Conservation (phyloP, 495 filamentous ascomycete genomes). For the Cudoniella acicularis region DNA sequence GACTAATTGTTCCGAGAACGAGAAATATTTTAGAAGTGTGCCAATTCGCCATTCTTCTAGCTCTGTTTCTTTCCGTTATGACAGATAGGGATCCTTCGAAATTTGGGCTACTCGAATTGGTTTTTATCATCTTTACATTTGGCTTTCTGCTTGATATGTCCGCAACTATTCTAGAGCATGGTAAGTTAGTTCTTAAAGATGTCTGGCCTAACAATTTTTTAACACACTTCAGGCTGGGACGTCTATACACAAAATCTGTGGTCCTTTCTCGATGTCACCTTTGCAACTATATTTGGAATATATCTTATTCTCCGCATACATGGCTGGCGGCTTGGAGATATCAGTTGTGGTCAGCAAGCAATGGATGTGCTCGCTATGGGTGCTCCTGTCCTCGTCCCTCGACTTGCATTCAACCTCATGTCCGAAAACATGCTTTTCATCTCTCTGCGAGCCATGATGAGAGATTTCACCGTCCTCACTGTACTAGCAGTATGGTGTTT, state of each 20-base stretch:
- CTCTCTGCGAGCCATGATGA: constrained; percentile 69
- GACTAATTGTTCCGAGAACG: constrained; percentile 65
- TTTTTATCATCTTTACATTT: constrained; percentile 60
- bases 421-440: constrained; percentile 73
- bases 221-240: constrained; percentile 62
- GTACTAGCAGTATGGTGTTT: constrained; percentile 68
- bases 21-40: constrained; percentile 63
- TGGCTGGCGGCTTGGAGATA: constrained; percentile 38
- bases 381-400: constrained; percentile 66
- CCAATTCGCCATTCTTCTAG: constrained; percentile 62
- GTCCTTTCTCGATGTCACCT: constrained; percentile 72
- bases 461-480: constrained; percentile 62
- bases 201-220: no score
- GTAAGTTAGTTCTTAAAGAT: no score
- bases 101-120: constrained; percentile 49
- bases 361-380: constrained; percentile 66
- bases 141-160: constrained; percentile 74
- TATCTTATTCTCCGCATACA: constrained; percentile 60
- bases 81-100: constrained; percentile 44
- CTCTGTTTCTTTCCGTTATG: constrained; percentile 63
- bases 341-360: constrained; percentile 33
- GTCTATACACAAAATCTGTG: constrained; percentile 76
- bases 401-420: constrained; percentile 69
- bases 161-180: constrained; percentile 67
- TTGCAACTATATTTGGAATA: constrained; percentile 54